Evolutionary conservation across 148 eudicot species (phyloP).

Genomic region (Silene uniflora): DNA sequence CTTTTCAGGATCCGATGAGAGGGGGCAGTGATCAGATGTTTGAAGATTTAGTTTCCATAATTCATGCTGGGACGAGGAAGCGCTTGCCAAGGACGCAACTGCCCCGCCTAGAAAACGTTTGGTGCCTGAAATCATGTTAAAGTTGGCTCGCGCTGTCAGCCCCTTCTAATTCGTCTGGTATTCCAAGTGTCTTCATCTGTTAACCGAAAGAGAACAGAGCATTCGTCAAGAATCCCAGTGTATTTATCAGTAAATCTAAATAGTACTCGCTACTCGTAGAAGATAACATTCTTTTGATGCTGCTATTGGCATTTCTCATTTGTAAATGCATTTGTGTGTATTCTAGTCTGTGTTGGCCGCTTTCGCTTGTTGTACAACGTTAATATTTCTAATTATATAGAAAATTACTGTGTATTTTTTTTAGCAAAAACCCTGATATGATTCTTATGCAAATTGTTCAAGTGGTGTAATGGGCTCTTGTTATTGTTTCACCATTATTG

Average conservation of each 20-base stretch:
- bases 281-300: slow-evolving; percentile 4
- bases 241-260: not conserved
- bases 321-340: slow-evolving; percentile 5
- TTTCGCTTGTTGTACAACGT: not conserved
- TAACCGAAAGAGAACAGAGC: not conserved
- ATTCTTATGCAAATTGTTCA: no score
- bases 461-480: no score
- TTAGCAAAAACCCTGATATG: no score
- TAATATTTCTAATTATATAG: not conserved
- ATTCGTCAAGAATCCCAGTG: not conserved
- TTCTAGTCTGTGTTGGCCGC: not conserved
- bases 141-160: slow-evolving; percentile 65
- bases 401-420: no score
- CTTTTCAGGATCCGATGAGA: slow-evolving; percentile 90
- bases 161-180: slow-evolving; percentile 50
- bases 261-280: no score
- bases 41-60: slow-evolving; percentile 59
- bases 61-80: slow-evolving; percentile 78
- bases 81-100: slow-evolving; percentile 54
- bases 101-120: slow-evolving; percentile 75
- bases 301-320: slow-evolving; percentile 17
- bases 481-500: no score
- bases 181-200: not conserved
- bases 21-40: slow-evolving; percentile 81
- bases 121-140: slow-evolving; percentile 87